Conservation (phyloP, 2,329 filamentous ascomycete species). For the Aureobasidium subglaciale region DNA sequence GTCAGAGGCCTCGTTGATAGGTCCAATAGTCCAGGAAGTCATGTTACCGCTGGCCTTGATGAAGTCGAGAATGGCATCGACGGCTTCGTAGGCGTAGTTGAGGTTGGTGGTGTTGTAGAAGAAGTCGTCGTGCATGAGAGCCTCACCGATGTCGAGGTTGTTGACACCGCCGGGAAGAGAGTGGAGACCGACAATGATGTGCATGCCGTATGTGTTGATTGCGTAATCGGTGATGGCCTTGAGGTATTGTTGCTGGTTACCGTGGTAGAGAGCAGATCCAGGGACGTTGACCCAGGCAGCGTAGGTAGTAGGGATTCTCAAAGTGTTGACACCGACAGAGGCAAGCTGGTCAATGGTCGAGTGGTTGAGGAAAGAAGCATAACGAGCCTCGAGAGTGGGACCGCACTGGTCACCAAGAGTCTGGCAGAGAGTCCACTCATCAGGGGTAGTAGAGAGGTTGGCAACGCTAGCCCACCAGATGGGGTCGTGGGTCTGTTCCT, state of each 20-base stretch:
- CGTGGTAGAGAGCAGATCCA: conserved; percentile 28
- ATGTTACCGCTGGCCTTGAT: conserved; percentile 10
- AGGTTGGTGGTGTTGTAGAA: conserved; percentile 32
- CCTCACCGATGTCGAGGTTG: conserved; percentile 22
- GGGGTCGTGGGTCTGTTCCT: conserved; percentile 23
- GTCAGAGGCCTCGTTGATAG: conserved; percentile 23
- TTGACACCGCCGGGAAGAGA: conserved; percentile 30
- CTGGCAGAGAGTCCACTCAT: conserved; percentile 32
- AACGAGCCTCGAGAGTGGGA: conserved; percentile 26
- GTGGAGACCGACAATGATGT: conserved; percentile 31
- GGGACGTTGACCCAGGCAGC: conserved; percentile 33
- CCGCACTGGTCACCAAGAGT: conserved; percentile 26
- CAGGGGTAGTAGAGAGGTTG: conserved; percentile 19
- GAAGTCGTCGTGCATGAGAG: conserved; percentile 28
- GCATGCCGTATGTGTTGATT: conserved; percentile 31
- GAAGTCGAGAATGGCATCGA: conserved; percentile 16
- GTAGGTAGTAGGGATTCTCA: conserved; percentile 33
- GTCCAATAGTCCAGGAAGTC: conserved; percentile 14
- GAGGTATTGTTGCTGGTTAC: conserved; percentile 28
- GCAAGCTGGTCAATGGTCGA: conserved; percentile 30
- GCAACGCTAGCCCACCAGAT: conserved; percentile 24
- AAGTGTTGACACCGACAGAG: conserved; percentile 26
- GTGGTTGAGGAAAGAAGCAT: conserved; percentile 27
- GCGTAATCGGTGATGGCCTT: conserved; percentile 30
- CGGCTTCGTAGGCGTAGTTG: conserved; percentile 21